Conservation (phyloP, 805 yeast species). For the Alloascoidea africana region DNA sequence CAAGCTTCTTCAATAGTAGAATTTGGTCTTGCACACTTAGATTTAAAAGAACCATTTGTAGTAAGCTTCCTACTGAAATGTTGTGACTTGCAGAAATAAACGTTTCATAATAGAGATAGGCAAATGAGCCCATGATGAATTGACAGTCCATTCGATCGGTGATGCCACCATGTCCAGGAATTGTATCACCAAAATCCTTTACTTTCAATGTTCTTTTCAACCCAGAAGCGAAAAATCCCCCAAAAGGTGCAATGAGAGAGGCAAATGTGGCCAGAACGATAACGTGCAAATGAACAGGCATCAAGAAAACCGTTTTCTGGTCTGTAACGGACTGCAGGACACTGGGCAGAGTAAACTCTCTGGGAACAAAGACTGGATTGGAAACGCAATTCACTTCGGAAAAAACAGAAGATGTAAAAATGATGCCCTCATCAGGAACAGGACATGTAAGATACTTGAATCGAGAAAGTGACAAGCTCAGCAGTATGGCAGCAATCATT, state of each 20-base stretch:
- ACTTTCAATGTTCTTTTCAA: conserved; percentile 90
- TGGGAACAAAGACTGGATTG: conserved; percentile 81
- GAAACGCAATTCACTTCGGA: conserved; percentile 59
- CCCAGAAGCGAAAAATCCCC: conserved; percentile 98
- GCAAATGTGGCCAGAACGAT: conserved; percentile 85
- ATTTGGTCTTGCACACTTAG: conserved; percentile 14
- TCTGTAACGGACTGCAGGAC: conserved; percentile 36
- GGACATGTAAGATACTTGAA: conserved; percentile 82
- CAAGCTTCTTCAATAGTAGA: neutral
- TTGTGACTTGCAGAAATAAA: conserved; percentile 45
- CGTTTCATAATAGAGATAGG: conserved; percentile 85
- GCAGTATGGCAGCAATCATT: conserved; percentile 49
- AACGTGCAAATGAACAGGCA: conserved; percentile 86
- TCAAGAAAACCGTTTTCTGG: conserved; percentile 38
- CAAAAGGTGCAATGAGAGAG: conserved; percentile 93
- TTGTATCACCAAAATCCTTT: conserved; percentile 95
- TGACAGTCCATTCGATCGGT: conserved; percentile 98
- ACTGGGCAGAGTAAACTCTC: conserved; percentile 60
- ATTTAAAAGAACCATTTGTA: conserved; percentile 56
- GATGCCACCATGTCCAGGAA: conserved; percentile 98
- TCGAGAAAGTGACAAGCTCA: conserved; percentile 48
- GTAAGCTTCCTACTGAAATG: conserved; percentile 39
- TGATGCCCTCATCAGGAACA: conserved; percentile 40
- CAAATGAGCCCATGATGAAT: conserved; percentile 92
- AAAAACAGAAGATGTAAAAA: conserved; percentile 42